Base-by-base conservation (phyloP, 345 rosid species). In the Iberis pinnata region DNA sequence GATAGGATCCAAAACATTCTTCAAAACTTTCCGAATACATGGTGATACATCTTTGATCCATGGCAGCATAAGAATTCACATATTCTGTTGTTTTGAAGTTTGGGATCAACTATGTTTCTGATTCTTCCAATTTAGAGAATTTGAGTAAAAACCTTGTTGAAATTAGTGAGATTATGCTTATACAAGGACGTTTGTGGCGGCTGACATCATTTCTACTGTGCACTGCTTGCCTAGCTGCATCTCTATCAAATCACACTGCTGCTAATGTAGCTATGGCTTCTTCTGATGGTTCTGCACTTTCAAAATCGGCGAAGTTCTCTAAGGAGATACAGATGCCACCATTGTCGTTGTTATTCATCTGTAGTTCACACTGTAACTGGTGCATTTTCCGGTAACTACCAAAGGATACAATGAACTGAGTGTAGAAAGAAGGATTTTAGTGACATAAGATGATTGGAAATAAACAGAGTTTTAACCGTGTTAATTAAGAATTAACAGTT, bases 221-320 rank as follows among this genome's bases (percentile, higher is more conserved):
- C 46, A 84, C 65, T 1, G 95, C 97, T 67, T 84, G 93, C 65
- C 90, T 77, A 4, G 94, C 88, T 24, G n/a, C 78, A 65, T 75
- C 76, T 71, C 82, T 69, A 58, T 88, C 97, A 38, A 93, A 93
- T 5, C 99, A 97, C 97, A 88, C 88, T 3, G 92, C 75, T 36
- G 78, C 86, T 43, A 90, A 64, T 18, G 74, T 78, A 3, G 77
- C 73, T 67, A 82, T 73, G 36, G 90, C 78, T 45, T 75, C 84
- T 61, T 86, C 95, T 6, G 80, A 46, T 36, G 97, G 94, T 68
- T 78, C 95, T 17, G 42, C 8, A 10, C 69, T 47, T 51, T n/a
- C n/a, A n/a, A n/a, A n/a, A n/a, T n/a, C n/a, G n/a, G n/a, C n/a
- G n/a, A n/a, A n/a, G n/a, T n/a, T n/a, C n/a, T n/a, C n/a, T n/a